Base-by-base conservation (phyloP, 345 rosid genomes). In the Raphanus raphanistrum region DNA sequence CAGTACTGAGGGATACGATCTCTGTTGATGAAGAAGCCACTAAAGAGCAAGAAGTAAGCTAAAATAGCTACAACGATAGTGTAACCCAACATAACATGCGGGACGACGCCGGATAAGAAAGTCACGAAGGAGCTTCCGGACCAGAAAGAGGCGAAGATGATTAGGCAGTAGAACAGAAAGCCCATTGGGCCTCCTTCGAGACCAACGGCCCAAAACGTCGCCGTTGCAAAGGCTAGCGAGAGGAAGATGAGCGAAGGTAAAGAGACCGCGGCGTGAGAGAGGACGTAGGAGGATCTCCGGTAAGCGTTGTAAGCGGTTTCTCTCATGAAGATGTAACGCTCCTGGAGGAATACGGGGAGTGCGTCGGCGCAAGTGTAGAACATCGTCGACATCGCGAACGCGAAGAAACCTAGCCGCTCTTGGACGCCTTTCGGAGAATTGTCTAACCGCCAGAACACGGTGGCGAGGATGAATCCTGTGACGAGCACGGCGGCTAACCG, bases 51-150 rank as follows among this genome's bases (percentile, higher is more conserved):
- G 81, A 89, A 92, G 84, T 92, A 94, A 41, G 97, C 90, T 10
- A 92, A 65, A 21, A 90, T 80, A 16, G 97, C 92, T 0, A 92
- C 90, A 0, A 88, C 90, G 8, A 94, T 79, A 0, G 94, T 92
- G 90, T 90, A 92, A 0, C 92, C 97, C 8, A 92, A 55, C 92
- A 90, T 89, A 2, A 90, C 94, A 21, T 89, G 90, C 0, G 97
- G 85, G 33, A 90, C 93, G 6, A 94, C 63, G 4, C 93, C 97
- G 6, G 97, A 90, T 31, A 94, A 82, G 79, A 94, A 90, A 0
- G 97, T 89, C 0, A 94, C 97, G 62, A 94, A 90, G 1, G 97
- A 94, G 78, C 84, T 90, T 32, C 97, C 97, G 0, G 95, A 86
- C 98, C 97, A 90, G 65, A 92, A 94, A 8, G 98, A 84, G 9